Percentiles rank a stretch among this genome's conserved stretches.
Conservation (phyloP, 148 eudicot species). For the Diospyros kaki region DNA sequence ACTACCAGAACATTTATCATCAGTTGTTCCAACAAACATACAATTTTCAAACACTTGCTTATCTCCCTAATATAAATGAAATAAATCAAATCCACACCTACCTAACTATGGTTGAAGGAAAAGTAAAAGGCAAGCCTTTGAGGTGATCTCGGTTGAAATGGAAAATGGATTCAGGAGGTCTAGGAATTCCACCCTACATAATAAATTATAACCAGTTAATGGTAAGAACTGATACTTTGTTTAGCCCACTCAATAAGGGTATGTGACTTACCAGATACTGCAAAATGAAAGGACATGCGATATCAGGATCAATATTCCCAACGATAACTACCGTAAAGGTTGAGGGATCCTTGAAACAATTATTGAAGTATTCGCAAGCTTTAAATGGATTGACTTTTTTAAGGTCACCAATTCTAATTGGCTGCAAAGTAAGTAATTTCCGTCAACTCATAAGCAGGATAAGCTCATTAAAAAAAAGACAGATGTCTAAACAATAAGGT, state of each 20-base stretch:
- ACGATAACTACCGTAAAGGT: slow-evolving; percentile 72
- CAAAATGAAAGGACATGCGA: slow-evolving; percentile 57
- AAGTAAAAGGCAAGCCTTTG: slow-evolving; percentile 76
- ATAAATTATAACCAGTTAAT: slow-evolving; percentile 1
- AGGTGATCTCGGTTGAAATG: slow-evolving; percentile 69
- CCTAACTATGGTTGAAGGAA: slow-evolving; percentile 57
- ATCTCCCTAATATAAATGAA: neutral
- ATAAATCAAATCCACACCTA: slow-evolving; percentile 16
- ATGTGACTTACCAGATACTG: slow-evolving; percentile 63
- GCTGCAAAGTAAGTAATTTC: slow-evolving; percentile 46
- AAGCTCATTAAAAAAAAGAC: slow-evolving; percentile 2
- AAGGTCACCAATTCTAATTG: slow-evolving; percentile 53
- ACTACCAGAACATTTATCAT: neutral
- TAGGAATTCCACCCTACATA: slow-evolving; percentile 82
- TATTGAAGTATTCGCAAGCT: slow-evolving; percentile 75
- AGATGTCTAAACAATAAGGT: neutral
- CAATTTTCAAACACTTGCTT: neutral
- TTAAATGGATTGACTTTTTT: slow-evolving; percentile 63
- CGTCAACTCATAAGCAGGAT: slow-evolving; percentile 2
- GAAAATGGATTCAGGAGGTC: slow-evolving; percentile 54
- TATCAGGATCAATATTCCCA: slow-evolving; percentile 70
- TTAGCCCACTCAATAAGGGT: neutral
- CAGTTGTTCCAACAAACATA: neutral
- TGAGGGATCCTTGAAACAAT: slow-evolving; percentile 76
- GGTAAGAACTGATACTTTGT: neutral